Percentiles rank a stretch among this genome's conserved stretches.
Evolutionary conservation across 495 filamentous ascomycete species (phyloP).

Genomic region (Penicillium roqueforti): DNA sequence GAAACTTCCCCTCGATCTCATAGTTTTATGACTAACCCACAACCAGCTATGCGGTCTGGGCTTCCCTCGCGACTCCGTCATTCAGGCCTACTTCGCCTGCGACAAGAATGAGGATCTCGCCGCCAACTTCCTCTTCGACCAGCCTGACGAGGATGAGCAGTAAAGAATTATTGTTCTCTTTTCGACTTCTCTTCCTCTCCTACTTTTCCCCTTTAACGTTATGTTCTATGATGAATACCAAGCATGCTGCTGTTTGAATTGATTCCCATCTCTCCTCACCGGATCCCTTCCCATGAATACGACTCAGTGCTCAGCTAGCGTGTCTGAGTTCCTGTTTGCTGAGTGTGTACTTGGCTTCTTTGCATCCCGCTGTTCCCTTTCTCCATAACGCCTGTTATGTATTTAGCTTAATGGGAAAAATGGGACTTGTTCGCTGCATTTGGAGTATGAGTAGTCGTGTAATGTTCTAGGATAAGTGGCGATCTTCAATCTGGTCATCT

Average conservation of each 20-base stretch:
- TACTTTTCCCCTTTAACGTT: constrained; percentile 19
- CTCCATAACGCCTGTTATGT: constrained; percentile 28
- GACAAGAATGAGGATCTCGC: constrained; percentile 99
- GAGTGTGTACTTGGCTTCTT: constrained; percentile 10
- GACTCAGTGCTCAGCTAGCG: constrained; percentile 6
- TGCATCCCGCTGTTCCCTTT: constrained; percentile 7
- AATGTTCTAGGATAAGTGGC: not conserved
- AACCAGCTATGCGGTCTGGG: constrained; percentile 82
- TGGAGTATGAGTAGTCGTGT: constrained; percentile 1
- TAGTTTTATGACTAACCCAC: constrained; percentile 29
- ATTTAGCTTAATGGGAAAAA: constrained; percentile 37
- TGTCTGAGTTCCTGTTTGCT: constrained; percentile 9
- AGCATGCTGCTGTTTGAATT: constrained; percentile 24
- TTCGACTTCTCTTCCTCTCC: constrained; percentile 8
- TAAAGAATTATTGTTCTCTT: constrained; percentile 22
- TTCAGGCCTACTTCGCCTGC: constrained; percentile 98
- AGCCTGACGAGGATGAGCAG: constrained; percentile 83
- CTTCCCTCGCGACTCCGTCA: constrained; percentile 87
- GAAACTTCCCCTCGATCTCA: not conserved
- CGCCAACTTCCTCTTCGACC: constrained; percentile 96
- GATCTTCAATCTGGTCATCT: not conserved
- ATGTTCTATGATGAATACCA: constrained; percentile 29
- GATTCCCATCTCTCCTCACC: constrained; percentile 13
- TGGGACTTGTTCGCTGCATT: constrained; percentile 26
- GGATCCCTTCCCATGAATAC: constrained; percentile 4